A percentile compares a stretch with the other conserved stretches of the same genome.
Evolutionary conservation across 108 stramenopile species (phyloP).

Genomic region (Nannochloropsis gaditana): DNA sequence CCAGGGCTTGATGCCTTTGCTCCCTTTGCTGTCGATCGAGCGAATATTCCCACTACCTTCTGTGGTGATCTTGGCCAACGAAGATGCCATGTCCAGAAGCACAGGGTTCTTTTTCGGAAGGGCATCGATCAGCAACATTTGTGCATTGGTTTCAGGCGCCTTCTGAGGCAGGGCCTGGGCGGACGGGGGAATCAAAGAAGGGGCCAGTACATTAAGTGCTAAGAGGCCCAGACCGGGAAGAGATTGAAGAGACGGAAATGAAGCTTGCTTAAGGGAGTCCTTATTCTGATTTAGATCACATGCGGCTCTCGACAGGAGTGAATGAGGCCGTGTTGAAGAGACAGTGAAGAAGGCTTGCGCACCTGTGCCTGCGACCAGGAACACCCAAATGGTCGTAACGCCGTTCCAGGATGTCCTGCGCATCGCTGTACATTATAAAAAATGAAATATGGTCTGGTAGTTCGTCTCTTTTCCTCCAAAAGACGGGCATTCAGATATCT

Average conservation of each 20-base stretch:
- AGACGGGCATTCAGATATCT: too few relatives aligned
- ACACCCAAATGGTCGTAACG: too few relatives aligned
- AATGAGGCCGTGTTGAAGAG: neutral
- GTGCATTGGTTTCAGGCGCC: conserved; percentile 26
- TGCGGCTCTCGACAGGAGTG: neutral
- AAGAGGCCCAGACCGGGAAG: neutral
- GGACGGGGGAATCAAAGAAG: neutral
- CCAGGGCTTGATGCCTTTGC: conserved; percentile 19
- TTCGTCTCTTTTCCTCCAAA: too few relatives aligned
- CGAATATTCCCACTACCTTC: conserved; percentile 23
- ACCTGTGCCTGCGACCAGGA: too few relatives aligned
- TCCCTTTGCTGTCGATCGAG: conserved; percentile 3
- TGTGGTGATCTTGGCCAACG: neutral
- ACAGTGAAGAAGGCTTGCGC: neutral
- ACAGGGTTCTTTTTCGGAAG: neutral
- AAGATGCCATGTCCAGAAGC: neutral
- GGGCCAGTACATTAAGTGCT: neutral
- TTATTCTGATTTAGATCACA: neutral
- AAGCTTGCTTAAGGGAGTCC: neutral
- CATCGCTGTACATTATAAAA: too few relatives aligned
- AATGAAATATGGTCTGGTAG: too few relatives aligned
- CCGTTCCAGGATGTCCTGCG: too few relatives aligned
- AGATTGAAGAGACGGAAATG: neutral
- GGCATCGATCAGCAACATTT: conserved; percentile 12
- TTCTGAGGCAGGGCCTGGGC: conserved; percentile 25